Conservation (phyloP, 441 rosid genomes). For the Pelargonium myrrhifolium region DNA sequence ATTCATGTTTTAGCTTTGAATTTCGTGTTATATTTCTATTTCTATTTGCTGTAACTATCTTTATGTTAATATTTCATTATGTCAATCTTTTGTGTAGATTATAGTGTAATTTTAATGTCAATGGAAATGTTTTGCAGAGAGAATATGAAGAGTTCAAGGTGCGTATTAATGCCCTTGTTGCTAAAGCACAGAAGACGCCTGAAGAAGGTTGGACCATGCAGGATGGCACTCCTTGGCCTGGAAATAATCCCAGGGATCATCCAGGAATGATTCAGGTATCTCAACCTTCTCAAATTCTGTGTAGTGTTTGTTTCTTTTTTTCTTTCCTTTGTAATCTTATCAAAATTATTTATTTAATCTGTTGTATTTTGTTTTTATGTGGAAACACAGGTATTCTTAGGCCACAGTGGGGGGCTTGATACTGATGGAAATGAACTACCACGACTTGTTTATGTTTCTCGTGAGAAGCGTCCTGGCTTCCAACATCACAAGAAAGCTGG, state of each 20-base stretch:
- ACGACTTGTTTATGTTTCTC: too few species aligned
- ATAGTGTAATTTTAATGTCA: background rate
- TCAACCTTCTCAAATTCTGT: background rate
- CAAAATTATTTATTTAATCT: background rate
- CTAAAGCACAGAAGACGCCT: conserved; percentile 86
- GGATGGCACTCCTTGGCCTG: conserved; percentile 98
- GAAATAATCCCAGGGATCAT: conserved; percentile 82
- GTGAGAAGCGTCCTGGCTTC: conserved; percentile 93
- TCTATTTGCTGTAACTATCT: background rate
- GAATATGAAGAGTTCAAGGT: conserved; percentile 90
- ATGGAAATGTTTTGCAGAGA: conserved; percentile 44
- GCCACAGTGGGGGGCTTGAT: conserved; percentile 74
- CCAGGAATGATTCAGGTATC: conserved; percentile 78
- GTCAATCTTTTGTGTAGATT: background rate
- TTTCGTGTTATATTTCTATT: background rate
- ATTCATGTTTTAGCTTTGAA: background rate
- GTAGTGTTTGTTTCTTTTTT: background rate
- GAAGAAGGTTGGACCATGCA: conserved; percentile 99
- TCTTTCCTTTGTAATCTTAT: conserved; percentile 3
- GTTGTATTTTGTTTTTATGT: background rate
- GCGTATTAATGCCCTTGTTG: conserved; percentile 69
- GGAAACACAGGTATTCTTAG: conserved; percentile 66
- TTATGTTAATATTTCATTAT: background rate
- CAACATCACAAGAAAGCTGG: conserved; percentile 98
- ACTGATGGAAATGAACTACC: conserved; percentile 81